Conservation (phyloP, 306 rosid species). For the Abrus pulchellus region DNA sequence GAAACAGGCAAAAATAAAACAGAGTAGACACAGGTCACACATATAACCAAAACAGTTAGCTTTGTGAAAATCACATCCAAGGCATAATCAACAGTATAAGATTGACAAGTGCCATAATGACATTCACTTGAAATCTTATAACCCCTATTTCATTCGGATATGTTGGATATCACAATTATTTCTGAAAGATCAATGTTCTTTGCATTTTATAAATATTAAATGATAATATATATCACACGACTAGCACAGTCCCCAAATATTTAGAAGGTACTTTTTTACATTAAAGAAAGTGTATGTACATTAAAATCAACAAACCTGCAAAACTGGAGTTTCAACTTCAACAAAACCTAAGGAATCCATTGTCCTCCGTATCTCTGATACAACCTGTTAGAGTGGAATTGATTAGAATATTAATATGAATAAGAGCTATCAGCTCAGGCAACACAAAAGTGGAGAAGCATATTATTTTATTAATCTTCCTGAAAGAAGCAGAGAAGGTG, state of each 20-base stretch:
- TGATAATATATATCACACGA: constrained; percentile 5
- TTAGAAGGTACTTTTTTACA: constrained; percentile 15
- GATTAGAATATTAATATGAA: constrained; percentile 28
- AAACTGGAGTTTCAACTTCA: constrained; percentile 98
- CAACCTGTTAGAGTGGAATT: constrained; percentile 62
- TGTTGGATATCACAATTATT: constrained; percentile 10
- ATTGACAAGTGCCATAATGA: background rate
- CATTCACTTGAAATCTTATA: constrained; percentile 31
- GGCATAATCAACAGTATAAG: background rate
- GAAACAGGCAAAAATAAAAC: constrained; percentile 3
- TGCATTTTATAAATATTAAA: constrained; percentile 38
- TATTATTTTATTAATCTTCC: constrained; percentile 5
- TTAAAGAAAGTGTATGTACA: background rate
- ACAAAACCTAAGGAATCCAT: constrained; percentile 90
- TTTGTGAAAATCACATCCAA: background rate
- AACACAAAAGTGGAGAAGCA: constrained; percentile 25
- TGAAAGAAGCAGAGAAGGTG: constrained; percentile 11
- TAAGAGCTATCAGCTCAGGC: constrained; percentile 8
- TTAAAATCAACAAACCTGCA: constrained; percentile 76
- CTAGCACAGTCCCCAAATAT: constrained; percentile 37
- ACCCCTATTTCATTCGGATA: constrained; percentile 12
- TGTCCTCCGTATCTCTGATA: constrained; percentile 85
- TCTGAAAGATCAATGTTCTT: background rate
- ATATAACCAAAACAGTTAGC: constrained; percentile 21
- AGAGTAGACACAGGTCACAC: constrained; percentile 5